Evolutionary conservation across 75 land plant genomes (phyloP).

Genomic region (Picea sitchensis): DNA sequence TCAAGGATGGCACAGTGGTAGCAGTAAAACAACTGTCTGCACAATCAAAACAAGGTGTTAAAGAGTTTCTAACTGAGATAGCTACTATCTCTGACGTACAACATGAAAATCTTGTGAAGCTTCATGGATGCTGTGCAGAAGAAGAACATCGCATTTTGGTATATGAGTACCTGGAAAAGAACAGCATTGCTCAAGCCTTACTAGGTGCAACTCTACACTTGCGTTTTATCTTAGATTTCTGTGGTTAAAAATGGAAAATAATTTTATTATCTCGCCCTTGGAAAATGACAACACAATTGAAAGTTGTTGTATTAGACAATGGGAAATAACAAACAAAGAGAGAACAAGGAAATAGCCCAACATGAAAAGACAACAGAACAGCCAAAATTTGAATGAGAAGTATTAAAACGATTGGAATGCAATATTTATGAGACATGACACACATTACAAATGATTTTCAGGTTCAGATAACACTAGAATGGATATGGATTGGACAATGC

Average conservation of each 20-base stretch:
- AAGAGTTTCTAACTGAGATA: slow-evolving; percentile 61
- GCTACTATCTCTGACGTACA: slow-evolving; percentile 29
- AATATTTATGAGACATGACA: neutral
- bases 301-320: neutral
- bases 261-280: neutral
- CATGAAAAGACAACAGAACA: neutral
- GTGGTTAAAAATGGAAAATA: neutral
- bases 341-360: neutral
- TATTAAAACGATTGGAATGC: neutral
- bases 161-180: slow-evolving; percentile 56
- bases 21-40: slow-evolving; percentile 56
- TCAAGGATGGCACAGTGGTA: slow-evolving; percentile 37
- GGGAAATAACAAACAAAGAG: neutral
- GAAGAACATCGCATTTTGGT: slow-evolving; percentile 45
- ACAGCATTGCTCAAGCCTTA: slow-evolving; percentile 37
- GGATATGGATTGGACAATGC: slow-evolving; percentile 22
- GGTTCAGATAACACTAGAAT: slow-evolving; percentile 10
- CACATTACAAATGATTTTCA: slow-evolving; percentile 6
- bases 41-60: slow-evolving; percentile 45
- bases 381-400: neutral
- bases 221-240: neutral
- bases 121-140: slow-evolving; percentile 55
- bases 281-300: neutral
- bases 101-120: slow-evolving; percentile 53
- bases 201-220: slow-evolving; percentile 24